Evolutionary conservation across 2,329 filamentous ascomycete species (phyloP).

Genomic region (Orbilia javanica): DNA sequence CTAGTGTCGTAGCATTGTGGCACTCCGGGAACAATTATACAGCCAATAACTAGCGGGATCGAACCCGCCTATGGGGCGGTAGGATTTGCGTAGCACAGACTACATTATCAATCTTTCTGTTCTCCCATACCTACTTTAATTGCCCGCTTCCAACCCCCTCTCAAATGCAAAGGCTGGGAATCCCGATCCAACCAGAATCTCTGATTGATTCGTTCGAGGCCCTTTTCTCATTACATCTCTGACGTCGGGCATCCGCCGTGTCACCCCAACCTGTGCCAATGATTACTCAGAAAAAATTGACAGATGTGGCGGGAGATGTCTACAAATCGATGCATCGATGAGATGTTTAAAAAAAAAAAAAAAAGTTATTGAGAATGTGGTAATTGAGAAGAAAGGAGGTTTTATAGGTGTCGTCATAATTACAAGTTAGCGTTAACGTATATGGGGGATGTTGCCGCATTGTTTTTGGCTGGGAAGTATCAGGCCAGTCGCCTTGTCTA

Average conservation of each 20-base stretch:
- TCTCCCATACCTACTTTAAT: background rate
- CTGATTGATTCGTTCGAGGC: slow-evolving; percentile 9
- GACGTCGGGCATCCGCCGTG: slow-evolving; percentile 23
- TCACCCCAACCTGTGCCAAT: slow-evolving; percentile 14
- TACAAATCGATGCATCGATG: no score
- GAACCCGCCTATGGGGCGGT: background rate
- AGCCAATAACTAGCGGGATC: background rate
- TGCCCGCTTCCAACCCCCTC: background rate
- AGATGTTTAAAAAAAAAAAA: no score
- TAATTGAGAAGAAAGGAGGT: slow-evolving; percentile 1
- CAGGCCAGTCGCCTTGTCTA: slow-evolving; percentile 39
- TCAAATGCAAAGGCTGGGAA: background rate
- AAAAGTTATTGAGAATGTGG: background rate
- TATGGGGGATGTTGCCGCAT: background rate
- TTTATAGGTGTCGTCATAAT: slow-evolving; percentile 55
- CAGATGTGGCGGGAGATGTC: background rate
- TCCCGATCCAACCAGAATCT: slow-evolving; percentile 16
- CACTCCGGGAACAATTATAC: background rate
- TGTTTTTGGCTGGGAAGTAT: background rate
- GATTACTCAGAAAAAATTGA: background rate
- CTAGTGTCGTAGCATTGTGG: background rate
- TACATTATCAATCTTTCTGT: slow-evolving; percentile 2
- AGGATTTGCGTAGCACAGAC: slow-evolving; percentile 38
- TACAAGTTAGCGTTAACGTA: slow-evolving; percentile 28
- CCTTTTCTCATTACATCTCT: background rate